Conservation (phyloP, 805 yeast species). For the Scheffersomyces stipitis region DNA sequence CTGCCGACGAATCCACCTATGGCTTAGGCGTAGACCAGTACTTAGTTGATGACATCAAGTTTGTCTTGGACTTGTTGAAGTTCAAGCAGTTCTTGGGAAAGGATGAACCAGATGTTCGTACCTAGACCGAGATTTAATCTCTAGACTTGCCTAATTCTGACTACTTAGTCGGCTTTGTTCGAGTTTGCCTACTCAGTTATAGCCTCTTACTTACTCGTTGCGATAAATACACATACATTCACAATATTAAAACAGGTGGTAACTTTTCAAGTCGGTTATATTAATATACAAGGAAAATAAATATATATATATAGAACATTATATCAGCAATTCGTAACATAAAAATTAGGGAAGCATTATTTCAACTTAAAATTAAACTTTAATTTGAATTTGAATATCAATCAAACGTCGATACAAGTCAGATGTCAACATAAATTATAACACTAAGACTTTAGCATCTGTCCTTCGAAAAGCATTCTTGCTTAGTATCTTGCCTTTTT, state of each 20-base stretch:
- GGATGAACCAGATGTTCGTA: conserved; percentile 85
- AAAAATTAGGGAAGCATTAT: background rate
- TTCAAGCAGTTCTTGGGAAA: conserved; percentile 75
- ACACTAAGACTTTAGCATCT: too few species aligned
- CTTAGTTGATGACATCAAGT: conserved; percentile 59
- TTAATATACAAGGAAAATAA: background rate
- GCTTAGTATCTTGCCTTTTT: conserved; percentile 7
- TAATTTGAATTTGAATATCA: too few species aligned
- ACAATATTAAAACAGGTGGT: too few species aligned
- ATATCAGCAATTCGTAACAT: background rate
- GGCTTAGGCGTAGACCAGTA: conserved; percentile 61
- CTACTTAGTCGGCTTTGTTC: too few species aligned
- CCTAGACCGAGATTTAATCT: conserved; percentile 47
- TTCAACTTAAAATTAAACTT: too few species aligned
- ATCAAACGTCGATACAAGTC: too few species aligned
- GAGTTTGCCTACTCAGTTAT: too few species aligned
- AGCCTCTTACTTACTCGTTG: too few species aligned
- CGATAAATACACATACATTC: too few species aligned
- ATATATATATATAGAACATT: background rate
- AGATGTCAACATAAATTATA: too few species aligned
- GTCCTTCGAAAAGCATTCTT: too few species aligned
- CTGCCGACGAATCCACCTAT: conserved; percentile 54
- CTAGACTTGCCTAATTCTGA: too few species aligned
- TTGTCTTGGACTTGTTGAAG: conserved; percentile 66
- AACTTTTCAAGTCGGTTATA: background rate